Base-by-base conservation (phyloP, 2,329 filamentous ascomycete genomes). In the Fusarium vanettenii region DNA sequence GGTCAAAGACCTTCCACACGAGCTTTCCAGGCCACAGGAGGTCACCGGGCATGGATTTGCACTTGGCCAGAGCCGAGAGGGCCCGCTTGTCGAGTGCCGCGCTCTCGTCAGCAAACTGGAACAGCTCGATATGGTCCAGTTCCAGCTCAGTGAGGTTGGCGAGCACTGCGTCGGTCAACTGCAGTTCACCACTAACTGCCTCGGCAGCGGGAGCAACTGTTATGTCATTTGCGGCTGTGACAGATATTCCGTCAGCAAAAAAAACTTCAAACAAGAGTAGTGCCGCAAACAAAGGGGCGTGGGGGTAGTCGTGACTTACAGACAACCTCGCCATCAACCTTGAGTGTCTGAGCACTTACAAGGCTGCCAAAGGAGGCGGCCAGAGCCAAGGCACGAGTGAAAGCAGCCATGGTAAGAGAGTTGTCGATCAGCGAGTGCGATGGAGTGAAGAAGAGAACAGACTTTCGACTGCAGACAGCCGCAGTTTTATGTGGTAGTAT, bases 21-120 rank as follows among this genome's bases (percentile, higher is more conserved):
- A 69, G 25, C 4, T 69, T 57, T 1, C 61, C 70, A 4, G 82
- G 82, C 74, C 79, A 83, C 7, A 76, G 59, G 4, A 65, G 16
- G 55, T 83, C 82, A 14, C 80, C 79, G 9, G 81, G 81, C 31
- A 79, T 80, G 0, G 76, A 76, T 73, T 83, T 83, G 77, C 82
- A 83, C 43, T 50, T 50, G 6, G 62, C 52, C 5, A 61, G 27
- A 7, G 35, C 35, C 4, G 45, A 35, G 6, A 64, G 45, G 20
- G 72, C 59, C 11, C 75, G 73, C 67, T 76, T 77, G 16, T 76
- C 31, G 43, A 74, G 33, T n/a, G 72, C 18, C 37, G 50, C 56
- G 6, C 72, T 41, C 59, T 76, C 55, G 33, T 77, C 56, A n/a
- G 66, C 78, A 57, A 84, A 84, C 10, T 67, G 41, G 65, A 84